These are phyloP conservation scores for Penicillium sumatraense DNA, from an alignment of 2,329 filamentous ascomycete species.

Conservation along the genomic window DNA sequence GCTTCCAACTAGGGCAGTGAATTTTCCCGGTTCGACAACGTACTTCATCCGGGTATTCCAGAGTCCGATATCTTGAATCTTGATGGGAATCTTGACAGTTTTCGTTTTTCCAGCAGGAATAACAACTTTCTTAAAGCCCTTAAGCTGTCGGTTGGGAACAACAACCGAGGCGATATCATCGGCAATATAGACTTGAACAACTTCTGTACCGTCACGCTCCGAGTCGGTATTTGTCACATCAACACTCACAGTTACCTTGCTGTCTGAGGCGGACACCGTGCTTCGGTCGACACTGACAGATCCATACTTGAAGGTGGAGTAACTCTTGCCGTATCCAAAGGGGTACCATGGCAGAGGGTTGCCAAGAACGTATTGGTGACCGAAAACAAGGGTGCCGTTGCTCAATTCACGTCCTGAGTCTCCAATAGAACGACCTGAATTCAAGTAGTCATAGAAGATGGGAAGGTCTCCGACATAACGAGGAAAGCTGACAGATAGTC, in stretches of 20 bases:
- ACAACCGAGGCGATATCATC: conserved; percentile 66
- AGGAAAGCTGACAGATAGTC: conserved; percentile 69
- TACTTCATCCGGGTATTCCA: conserved; percentile 69
- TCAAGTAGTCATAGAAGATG: conserved; percentile 73
- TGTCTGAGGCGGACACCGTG: conserved; percentile 55
- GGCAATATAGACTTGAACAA: conserved; percentile 70
- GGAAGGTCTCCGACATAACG: conserved; percentile 69
- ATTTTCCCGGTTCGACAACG: conserved; percentile 73
- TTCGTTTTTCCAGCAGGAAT: conserved; percentile 64
- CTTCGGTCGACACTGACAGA: conserved; percentile 41
- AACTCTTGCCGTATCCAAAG: conserved; percentile 71
- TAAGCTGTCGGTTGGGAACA: conserved; percentile 67
- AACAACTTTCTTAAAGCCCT: conserved; percentile 69
- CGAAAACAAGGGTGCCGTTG: conserved; percentile 67
- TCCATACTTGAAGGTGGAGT: conserved; percentile 65
- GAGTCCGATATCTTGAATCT: conserved; percentile 57
- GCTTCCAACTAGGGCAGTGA: conserved; percentile 64
- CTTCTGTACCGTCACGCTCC: conserved; percentile 64
- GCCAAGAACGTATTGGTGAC: conserved; percentile 67
- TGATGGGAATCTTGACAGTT: conserved; percentile 56
- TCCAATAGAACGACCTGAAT: conserved; percentile 62
- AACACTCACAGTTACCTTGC: conserved; percentile 61
- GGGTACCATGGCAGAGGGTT: conserved; percentile 64
- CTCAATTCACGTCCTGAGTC: conserved; percentile 58
- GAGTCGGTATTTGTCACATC: conserved; percentile 63